Conservation (phyloP, 495 filamentous ascomycete genomes). For the Lichina pygmaea region DNA sequence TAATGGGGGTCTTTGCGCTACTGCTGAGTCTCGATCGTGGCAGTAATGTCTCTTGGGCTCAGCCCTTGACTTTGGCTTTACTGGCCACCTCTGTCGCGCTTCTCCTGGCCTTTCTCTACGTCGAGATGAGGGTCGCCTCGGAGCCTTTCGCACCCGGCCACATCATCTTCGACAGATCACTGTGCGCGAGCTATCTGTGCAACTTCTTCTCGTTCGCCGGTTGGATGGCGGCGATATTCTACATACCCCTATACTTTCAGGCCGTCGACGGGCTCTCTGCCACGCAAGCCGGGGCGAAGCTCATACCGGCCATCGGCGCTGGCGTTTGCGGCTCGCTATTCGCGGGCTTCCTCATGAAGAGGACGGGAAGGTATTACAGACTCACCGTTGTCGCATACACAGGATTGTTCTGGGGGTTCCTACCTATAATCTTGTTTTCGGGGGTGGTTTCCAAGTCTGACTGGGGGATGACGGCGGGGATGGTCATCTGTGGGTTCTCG, state of each 20-base stretch:
- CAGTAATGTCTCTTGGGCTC: slow-evolving; percentile 42
- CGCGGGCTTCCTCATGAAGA: slow-evolving; percentile 44
- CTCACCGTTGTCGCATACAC: slow-evolving; percentile 34
- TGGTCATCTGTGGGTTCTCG: slow-evolving; percentile 25
- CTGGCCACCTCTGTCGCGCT: slow-evolving; percentile 29
- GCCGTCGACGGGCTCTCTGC: slow-evolving; percentile 41
- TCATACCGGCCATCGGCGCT: slow-evolving; percentile 37
- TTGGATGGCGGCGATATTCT: slow-evolving; percentile 41
- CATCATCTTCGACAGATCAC: slow-evolving; percentile 44
- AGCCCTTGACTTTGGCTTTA: slow-evolving; percentile 29
- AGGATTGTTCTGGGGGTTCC: slow-evolving; percentile 21
- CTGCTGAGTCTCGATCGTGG: slow-evolving; percentile 56
- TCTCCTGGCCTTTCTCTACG: slow-evolving; percentile 37
- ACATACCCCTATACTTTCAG: slow-evolving; percentile 59
- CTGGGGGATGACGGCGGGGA: slow-evolving; percentile 25
- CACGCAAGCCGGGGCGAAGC: slow-evolving; percentile 31
- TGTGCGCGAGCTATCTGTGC: slow-evolving; percentile 40
- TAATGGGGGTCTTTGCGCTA: slow-evolving; percentile 44
- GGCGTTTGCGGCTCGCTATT: slow-evolving; percentile 41
- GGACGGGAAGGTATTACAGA: slow-evolving; percentile 55
- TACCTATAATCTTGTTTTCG: slow-evolving; percentile 30
- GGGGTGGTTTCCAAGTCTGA: slow-evolving; percentile 19
- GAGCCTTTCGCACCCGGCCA: slow-evolving; percentile 61
- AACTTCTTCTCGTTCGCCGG: slow-evolving; percentile 55
- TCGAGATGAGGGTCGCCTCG: slow-evolving; percentile 43